Evolutionary conservation across 139 green algal species (phyloP).

Genomic region (Chlamydomonas applanata): DNA sequence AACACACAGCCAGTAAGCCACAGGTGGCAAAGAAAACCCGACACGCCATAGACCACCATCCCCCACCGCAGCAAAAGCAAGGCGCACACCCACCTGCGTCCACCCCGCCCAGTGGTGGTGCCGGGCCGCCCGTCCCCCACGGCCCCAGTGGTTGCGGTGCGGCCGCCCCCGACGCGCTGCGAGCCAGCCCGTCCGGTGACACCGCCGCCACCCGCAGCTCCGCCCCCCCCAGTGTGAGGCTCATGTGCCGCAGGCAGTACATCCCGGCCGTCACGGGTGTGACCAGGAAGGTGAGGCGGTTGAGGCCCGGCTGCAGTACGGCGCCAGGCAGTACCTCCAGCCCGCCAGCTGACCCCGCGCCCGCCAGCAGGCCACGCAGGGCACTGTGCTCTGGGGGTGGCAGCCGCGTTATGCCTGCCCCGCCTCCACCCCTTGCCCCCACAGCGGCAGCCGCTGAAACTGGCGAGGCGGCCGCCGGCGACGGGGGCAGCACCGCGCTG

Average conservation of each 20-base stretch:
- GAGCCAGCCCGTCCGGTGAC: background rate
- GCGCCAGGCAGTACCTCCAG: background rate
- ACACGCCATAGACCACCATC: too few species aligned
- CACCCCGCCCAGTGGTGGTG: too few species aligned
- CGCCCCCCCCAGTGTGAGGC: background rate
- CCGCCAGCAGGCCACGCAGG: background rate
- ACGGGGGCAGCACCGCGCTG: too few species aligned
- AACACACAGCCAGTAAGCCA: too few species aligned
- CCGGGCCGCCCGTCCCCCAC: too few species aligned
- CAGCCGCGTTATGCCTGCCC: background rate
- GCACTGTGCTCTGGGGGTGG: background rate
- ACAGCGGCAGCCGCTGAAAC: background rate
- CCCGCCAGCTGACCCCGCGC: background rate
- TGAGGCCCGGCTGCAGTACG: background rate
- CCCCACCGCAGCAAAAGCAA: too few species aligned
- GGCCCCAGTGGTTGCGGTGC: background rate
- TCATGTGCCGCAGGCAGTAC: background rate
- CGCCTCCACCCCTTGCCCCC: background rate
- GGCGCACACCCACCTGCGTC: too few species aligned
- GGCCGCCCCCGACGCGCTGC: background rate
- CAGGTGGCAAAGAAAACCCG: too few species aligned
- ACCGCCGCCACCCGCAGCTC: too few species aligned
- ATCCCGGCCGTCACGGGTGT: background rate
- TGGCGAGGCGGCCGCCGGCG: background rate
- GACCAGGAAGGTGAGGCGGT: constrained; percentile 7